phyloP scores from a whole-genome alignment of 2,329 filamentous ascomycete genomes.

The Phaeophleospora eucalypticola region DNA sequence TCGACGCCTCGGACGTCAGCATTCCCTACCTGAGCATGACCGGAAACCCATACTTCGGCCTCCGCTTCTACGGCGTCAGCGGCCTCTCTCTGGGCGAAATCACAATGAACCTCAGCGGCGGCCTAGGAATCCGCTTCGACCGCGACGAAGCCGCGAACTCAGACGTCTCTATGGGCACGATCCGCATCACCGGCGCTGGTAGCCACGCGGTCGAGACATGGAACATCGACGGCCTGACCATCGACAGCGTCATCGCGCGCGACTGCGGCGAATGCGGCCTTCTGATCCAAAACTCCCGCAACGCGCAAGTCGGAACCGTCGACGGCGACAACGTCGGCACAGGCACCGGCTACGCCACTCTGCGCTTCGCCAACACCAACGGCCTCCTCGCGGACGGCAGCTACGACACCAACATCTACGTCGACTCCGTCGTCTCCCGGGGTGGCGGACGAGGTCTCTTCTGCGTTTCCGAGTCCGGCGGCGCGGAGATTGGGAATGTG shows the following conservation, averaged over 20 bases:
- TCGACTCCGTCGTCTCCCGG: constrained; percentile 53
- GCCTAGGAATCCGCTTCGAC: constrained; percentile 56
- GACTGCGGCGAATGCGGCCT: constrained; percentile 55
- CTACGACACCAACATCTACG: constrained; percentile 51
- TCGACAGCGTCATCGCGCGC: constrained; percentile 51
- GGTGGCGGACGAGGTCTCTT: constrained; percentile 56
- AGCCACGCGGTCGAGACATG: constrained; percentile 58
- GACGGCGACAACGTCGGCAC: constrained; percentile 53
- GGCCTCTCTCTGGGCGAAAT: constrained; percentile 50
- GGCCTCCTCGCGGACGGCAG: constrained; percentile 47
- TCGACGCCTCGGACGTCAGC: constrained; percentile 45
- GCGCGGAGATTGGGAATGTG: constrained; percentile 46
- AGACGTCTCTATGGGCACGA: constrained; percentile 52
- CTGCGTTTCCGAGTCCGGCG: constrained; percentile 55
- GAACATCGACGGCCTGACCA: constrained; percentile 54
- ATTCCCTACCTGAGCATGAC: constrained; percentile 58
- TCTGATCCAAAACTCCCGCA: constrained; percentile 52
- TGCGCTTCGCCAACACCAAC: constrained; percentile 57
- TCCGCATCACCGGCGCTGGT: constrained; percentile 50
- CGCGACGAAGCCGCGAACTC: constrained; percentile 51
- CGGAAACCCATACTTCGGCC: constrained; percentile 55
- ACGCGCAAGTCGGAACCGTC: constrained; percentile 49
- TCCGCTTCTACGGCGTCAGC: constrained; percentile 52
- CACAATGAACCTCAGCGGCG: constrained; percentile 52
- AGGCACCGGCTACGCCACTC: constrained; percentile 53